These are phyloP conservation scores for Leptosphaerulina australis DNA, from an alignment of 2,329 filamentous ascomycete species.

Conservation along the genomic window DNA sequence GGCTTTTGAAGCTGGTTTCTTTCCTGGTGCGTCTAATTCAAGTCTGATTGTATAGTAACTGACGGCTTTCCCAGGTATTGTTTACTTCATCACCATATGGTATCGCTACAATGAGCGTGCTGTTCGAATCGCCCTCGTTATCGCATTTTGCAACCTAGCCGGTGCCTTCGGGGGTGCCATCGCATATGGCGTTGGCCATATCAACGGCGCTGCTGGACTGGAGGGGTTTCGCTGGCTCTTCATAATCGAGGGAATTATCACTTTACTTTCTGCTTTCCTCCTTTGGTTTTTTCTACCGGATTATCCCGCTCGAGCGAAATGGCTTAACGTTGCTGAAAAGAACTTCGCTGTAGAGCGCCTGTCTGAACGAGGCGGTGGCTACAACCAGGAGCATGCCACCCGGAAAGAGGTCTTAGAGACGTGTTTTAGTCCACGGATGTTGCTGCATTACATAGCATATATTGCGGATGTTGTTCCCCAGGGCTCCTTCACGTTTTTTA, in stretches of 20 bases:
- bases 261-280: conserved; percentile 24
- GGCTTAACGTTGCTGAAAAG: conserved; percentile 53
- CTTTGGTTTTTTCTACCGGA: conserved; percentile 58
- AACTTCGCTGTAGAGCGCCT: conserved; percentile 48
- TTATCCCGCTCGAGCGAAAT: conserved; percentile 56
- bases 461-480: conserved; percentile 40
- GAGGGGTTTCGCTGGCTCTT: conserved; percentile 43
- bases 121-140: conserved; percentile 63
- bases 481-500: conserved; percentile 50
- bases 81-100: conserved; percentile 63
- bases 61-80: conserved; percentile 14
- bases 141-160: conserved; percentile 62
- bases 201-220: conserved; percentile 43
- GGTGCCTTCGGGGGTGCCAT: conserved; percentile 62
- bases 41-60: background rate
- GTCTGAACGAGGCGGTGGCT: conserved; percentile 42
- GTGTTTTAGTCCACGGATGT: conserved; percentile 47
- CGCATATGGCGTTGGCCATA: conserved; percentile 59
- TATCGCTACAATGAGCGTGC: conserved; percentile 63
- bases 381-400: conserved; percentile 45
- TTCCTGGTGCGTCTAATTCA: conserved; percentile 25
- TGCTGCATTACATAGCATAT: conserved; percentile 43
- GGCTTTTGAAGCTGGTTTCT: conserved; percentile 35
- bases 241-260: conserved; percentile 35
- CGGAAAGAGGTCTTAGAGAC: conserved; percentile 48